Evolutionary conservation across 345 rosid species (phyloP), one percentile per base, ranked within the genome.

Genomic region (Eucalyptus cladocalyx): DNA sequence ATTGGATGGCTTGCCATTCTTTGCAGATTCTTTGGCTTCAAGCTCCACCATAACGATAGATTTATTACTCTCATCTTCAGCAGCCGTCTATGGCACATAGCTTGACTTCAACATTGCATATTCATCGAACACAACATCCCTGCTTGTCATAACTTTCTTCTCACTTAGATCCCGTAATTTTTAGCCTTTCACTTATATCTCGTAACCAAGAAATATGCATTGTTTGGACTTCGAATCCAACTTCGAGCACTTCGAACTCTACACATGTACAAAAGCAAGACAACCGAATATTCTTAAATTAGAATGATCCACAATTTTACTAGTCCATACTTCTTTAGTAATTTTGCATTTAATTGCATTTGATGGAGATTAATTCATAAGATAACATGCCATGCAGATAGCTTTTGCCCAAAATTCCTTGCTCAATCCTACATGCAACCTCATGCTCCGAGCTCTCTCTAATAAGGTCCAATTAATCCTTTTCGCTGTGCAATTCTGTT

Each of bases 11-110:
- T 69, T 3, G 11, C 7, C 80, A 69, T 69, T 69, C 80, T 69
- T 2, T 34, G 4, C 7, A 69, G 2, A 69, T 32, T 69, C 80
- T 69, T 18, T 32, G 8, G 80, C 12, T 69, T 34, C 24, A 32
- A 69, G 4, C 42, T 32, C 24, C 24, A 69, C 24, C 80, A 16
- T 69, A 69, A 69, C 0, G 3, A 69, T 17, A 69, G 24, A 69
- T 69, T 69, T 32, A 69, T 69, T 21, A 69, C 4, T 69, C 42
- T 32, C 24, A 24, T 69, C 13, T 32, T 69, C 2, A 9, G 24
- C 5, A 17, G 7, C 0, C 2, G 0, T 11, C 1, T 17, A 13
- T 32, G 42, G 80, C 24, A 32, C 12, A 5, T 9, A 69, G 3
- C 43, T 69, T 69, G 80, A 69, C 24, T 69, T 69, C 42, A 69